Evolutionary conservation across 768 basidiomycete species (phyloP), one percentile per base, ranked within the genome.

Genomic region (Pisolithus marmoratus): DNA sequence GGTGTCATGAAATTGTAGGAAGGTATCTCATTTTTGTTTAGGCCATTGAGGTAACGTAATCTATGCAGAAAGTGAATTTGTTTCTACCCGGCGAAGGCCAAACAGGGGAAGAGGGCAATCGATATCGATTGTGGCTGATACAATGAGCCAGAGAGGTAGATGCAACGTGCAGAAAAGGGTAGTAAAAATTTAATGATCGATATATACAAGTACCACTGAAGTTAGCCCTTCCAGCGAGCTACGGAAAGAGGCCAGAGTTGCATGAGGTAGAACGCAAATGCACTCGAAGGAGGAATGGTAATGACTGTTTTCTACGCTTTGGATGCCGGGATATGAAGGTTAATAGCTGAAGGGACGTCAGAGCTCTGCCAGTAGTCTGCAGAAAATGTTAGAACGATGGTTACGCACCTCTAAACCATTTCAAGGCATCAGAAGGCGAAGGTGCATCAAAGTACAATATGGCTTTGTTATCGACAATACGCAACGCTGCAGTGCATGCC

Each of bases 381-480:
- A 24, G 43, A n/a, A n/a, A 15, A 22, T 8, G 11, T 29, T 51
- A 22, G 37, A 19, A 20, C 24, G 37, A 2, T 2, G 43, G 24
- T 26, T 50, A 63, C 72, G 54, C 66, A 90, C 90, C 90, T 82
- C 90, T 80, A 75, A 85, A 93, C 90, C 90, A 93, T 58, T 84
- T 91, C 63, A 93, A 66, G 37, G 90, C 90, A 58, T 90, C 88
- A 50, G 89, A 90, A 20, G 89, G 81, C 8, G 87, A 82, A 20
- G 87, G 85, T 37, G 85, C 85, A 62, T 91, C 87, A 63, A 94
- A 92, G 65, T 94, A 94, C 41, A 94, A 72, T 51, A 94, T 88
- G 15, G 90, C 90, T 66, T 92, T 93, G 73, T 92, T 91, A 64
- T 94, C 91, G 38, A 94, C 92, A 53, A 94, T 77, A 31, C 91